phyloP scores from a whole-genome alignment of 257 asterid genomes.

The Scutellaria baicalensis region DNA sequence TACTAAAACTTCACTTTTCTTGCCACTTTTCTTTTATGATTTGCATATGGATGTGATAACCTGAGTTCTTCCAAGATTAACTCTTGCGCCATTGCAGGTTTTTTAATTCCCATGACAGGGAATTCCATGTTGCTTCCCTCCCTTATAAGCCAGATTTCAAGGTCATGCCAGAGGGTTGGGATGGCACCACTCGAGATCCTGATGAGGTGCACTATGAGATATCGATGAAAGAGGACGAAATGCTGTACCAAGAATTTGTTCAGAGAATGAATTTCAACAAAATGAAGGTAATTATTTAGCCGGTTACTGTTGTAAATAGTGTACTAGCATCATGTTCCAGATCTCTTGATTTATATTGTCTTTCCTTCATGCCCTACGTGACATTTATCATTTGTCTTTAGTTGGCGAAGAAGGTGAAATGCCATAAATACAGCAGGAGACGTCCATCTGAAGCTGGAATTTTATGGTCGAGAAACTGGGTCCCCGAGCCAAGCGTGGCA shows the following conservation, averaged over 20 bases:
- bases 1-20: too few species aligned
- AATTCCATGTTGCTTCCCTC: slow-evolving; percentile 89
- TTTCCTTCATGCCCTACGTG: neutral
- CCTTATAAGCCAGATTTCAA: slow-evolving; percentile 91
- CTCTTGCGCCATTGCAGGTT: slow-evolving; percentile 49
- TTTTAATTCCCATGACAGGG: slow-evolving; percentile 69
- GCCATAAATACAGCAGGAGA: slow-evolving; percentile 85
- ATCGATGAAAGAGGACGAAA: slow-evolving; percentile 90
- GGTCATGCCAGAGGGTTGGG: slow-evolving; percentile 99
- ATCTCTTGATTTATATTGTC: neutral
- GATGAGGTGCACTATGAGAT: slow-evolving; percentile 96
- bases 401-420: slow-evolving; percentile 65
- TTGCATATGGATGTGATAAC: neutral
- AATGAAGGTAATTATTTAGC: slow-evolving; percentile 50
- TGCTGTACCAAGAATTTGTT: slow-evolving; percentile 79
- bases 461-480: slow-evolving; percentile 86
- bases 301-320: neutral
- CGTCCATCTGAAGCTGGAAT: slow-evolving; percentile 88
- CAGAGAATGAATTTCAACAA: slow-evolving; percentile 80
- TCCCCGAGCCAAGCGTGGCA: slow-evolving; percentile 65
- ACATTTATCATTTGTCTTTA: slow-evolving; percentile 14
- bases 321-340: neutral
- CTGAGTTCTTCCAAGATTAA: neutral
- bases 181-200: slow-evolving; percentile 89
- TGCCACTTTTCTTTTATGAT: neutral